phyloP scores from a whole-genome alignment of 805 yeast genomes.

The Candida maris region DNA sequence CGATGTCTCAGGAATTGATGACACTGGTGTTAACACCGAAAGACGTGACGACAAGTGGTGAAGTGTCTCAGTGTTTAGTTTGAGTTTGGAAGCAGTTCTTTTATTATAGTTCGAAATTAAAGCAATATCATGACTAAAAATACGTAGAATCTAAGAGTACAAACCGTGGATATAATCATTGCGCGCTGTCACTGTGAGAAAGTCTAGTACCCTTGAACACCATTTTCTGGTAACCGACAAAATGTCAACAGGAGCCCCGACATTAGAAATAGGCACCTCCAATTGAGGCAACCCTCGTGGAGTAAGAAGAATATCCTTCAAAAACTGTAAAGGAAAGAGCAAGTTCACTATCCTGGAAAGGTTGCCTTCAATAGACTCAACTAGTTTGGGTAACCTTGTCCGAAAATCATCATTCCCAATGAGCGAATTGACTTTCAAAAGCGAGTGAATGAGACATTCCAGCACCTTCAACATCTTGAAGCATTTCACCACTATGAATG shows the following conservation, averaged over 20 bases:
- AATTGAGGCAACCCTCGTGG: too few species aligned
- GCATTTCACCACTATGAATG: conserved; percentile 26
- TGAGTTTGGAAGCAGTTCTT: background rate
- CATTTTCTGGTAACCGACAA: background rate
- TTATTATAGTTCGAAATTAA: background rate
- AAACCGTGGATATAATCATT: background rate
- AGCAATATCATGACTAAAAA: background rate
- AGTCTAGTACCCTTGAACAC: background rate
- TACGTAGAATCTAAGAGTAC: background rate
- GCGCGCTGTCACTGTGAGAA: background rate
- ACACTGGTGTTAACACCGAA: conserved; percentile 6
- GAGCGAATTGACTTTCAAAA: conserved; percentile 22
- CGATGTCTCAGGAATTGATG: conserved; percentile 10
- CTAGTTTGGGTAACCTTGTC: conserved; percentile 21
- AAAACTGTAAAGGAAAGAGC: conserved; percentile 18
- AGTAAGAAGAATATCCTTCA: conserved; percentile 9
- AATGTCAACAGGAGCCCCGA: too few species aligned
- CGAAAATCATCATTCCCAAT: conserved; percentile 22
- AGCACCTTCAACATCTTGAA: conserved; percentile 20
- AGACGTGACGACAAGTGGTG: conserved; percentile 8
- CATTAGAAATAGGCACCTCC: too few species aligned
- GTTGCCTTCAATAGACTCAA: conserved; percentile 18
- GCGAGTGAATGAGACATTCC: conserved; percentile 16
- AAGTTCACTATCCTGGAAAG: conserved; percentile 15
- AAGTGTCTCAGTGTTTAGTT: background rate